Base-by-base conservation (phyloP, 192 early-diverging fungal genomes). In the Coemansia sp. region DNA sequence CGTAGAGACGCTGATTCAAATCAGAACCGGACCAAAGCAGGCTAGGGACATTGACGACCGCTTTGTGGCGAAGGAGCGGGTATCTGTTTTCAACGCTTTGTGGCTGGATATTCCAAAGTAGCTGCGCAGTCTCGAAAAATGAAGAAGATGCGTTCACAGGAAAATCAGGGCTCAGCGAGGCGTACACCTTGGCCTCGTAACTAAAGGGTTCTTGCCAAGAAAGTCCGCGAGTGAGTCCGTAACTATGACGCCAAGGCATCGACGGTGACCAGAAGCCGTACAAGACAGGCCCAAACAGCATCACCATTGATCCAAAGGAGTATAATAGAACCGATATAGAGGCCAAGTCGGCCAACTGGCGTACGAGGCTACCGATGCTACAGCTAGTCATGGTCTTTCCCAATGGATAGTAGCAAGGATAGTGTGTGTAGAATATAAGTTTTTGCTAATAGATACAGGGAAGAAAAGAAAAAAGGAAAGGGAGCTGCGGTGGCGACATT, bases 201-300 rank as follows among this genome's bases (percentile, higher is more conserved):
- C 19, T 39, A 29, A 48, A 67, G 11, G 72, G 66, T n/a, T 55
- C 46, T 7, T 63, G 45, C 72, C 72, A 67, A 36, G 39, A 62
- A n/a, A 32, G 23, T 17, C 55, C 34, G 10, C 27, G 19, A 21
- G 50, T 19, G 5, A 5, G 14, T 57, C 12, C 14, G 8, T 29
- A 12, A 10, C 1, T 27, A 27, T 3, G 25, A 14, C 19, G 0
- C 12, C 12, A 17, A 31, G 53, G 53, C 14, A 12, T 19, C 3
- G 53, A 1, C 14, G 29, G 11, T 12, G 25, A 6, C 53, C 25
- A 31, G 15, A 57, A 57, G 53, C 27, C 15, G 14, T 12, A 25
- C 53, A 57, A 11, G 15, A 32, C 31, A 15, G 14, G 0, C 14
- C 6, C 14, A 31, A 57, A 1, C 1, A 57, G 53, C 0, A 31